A percentile compares a stretch with the other conserved stretches of the same genome.
These are phyloP conservation scores for Colletotrichum tanaceti DNA, from an alignment of 2,329 filamentous ascomycete species.

Conservation along the genomic window DNA sequence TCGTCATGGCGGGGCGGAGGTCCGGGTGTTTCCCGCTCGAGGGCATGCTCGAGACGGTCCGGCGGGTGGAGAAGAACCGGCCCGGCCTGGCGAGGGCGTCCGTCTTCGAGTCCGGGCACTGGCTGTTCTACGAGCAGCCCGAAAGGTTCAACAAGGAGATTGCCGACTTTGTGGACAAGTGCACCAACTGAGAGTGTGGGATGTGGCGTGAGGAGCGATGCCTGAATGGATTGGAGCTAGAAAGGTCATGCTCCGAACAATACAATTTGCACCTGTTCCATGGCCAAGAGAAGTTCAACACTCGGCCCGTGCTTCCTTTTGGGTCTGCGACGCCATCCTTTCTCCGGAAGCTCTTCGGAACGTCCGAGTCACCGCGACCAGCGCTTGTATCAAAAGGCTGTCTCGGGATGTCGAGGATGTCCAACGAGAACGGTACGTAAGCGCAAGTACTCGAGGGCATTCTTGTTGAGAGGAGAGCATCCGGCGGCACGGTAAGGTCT, in stretches of 20 bases:
- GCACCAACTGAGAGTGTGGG: conserved; percentile 15
- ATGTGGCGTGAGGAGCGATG: neutral
- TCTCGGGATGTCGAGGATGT: conserved; percentile 60
- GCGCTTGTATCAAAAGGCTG: conserved; percentile 44
- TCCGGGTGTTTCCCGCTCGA: conserved; percentile 54
- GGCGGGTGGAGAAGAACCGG: conserved; percentile 44
- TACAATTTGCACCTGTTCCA: neutral
- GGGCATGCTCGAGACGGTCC: conserved; percentile 52
- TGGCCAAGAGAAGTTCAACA: neutral
- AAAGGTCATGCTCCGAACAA: neutral
- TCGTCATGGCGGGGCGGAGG: conserved; percentile 52
- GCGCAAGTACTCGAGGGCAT: conserved; percentile 66
- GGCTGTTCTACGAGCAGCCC: conserved; percentile 56
- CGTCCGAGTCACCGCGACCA: conserved; percentile 59
- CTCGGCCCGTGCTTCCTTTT: no score
- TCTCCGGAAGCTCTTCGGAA: conserved; percentile 13
- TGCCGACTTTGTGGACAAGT: conserved; percentile 21
- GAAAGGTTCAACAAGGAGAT: conserved; percentile 52
- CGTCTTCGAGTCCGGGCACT: conserved; percentile 53
- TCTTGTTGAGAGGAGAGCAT: conserved; percentile 44
- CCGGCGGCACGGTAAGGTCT: conserved; percentile 65
- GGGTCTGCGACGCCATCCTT: no score
- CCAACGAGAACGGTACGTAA: conserved; percentile 72
- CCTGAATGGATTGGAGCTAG: neutral
- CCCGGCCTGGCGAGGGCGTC: conserved; percentile 45